These are phyloP conservation scores for Eremomyces bilateralis DNA, from an alignment of 495 filamentous ascomycete species.

Conservation along the genomic window DNA sequence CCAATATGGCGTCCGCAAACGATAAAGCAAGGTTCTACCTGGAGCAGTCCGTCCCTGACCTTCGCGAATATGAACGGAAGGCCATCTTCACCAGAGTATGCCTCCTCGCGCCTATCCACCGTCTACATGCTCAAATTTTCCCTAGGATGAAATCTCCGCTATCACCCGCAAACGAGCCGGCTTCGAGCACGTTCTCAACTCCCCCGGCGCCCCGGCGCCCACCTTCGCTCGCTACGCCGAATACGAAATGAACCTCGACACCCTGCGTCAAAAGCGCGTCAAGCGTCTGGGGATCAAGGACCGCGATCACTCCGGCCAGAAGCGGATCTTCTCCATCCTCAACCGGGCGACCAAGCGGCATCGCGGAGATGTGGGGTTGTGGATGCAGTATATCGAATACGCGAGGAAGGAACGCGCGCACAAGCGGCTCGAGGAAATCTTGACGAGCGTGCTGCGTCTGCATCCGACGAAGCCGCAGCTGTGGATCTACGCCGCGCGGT, in stretches of 20 bases:
- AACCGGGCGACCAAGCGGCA: slow-evolving; percentile 76
- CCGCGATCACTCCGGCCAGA: slow-evolving; percentile 41
- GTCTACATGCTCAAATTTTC: slow-evolving; percentile 7
- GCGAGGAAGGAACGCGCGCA: slow-evolving; percentile 50
- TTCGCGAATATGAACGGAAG: slow-evolving; percentile 73
- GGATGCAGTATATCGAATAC: slow-evolving; percentile 81
- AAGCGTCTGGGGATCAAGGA: slow-evolving; percentile 53
- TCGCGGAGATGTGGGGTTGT: slow-evolving; percentile 60
- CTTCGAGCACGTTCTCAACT: slow-evolving; percentile 77
- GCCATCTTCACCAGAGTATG: slow-evolving; percentile 62
- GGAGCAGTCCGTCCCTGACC: slow-evolving; percentile 73
- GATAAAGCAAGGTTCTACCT: slow-evolving; percentile 92
- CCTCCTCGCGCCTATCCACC: neutral
- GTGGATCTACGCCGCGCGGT: slow-evolving; percentile 71
- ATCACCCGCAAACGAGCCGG: slow-evolving; percentile 79
- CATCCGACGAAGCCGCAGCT: slow-evolving; percentile 66
- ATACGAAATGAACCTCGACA: slow-evolving; percentile 81
- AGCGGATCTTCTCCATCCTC: slow-evolving; percentile 68
- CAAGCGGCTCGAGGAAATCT: slow-evolving; percentile 56
- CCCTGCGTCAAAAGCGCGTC: slow-evolving; percentile 58
- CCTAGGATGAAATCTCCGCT: slow-evolving; percentile 62
- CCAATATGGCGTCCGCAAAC: slow-evolving; percentile 60
- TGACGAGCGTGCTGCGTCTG: slow-evolving; percentile 57
- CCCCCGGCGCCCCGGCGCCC: slow-evolving; percentile 45
- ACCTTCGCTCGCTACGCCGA: slow-evolving; percentile 73